Evolutionary conservation across 2,329 filamentous ascomycete species (phyloP).

Genomic region (Incumbomyces lentus): DNA sequence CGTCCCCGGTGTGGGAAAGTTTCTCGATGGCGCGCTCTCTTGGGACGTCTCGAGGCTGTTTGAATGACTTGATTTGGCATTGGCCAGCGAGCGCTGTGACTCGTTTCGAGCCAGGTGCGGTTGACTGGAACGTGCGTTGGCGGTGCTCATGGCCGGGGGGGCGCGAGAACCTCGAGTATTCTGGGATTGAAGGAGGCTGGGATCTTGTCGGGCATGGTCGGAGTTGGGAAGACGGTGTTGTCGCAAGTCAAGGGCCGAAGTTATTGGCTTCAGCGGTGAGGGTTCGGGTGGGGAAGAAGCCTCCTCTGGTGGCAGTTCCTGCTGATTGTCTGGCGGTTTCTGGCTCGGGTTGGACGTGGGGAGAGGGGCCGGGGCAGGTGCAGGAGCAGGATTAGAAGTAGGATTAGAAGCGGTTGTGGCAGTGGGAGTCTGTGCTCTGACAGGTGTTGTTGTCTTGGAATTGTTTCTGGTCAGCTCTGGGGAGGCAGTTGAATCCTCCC

Average conservation of each 20-base stretch:
- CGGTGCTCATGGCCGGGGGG: slow-evolving; percentile 39
- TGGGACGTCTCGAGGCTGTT: slow-evolving; percentile 25
- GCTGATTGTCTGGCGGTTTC: slow-evolving; percentile 4
- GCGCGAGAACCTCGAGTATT: slow-evolving; percentile 33
- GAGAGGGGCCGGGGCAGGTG: background rate
- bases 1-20: slow-evolving; percentile 24
- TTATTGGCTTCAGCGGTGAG: slow-evolving; percentile 11
- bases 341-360: slow-evolving; percentile 4
- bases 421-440: slow-evolving; percentile 14
- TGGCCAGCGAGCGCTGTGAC: slow-evolving; percentile 16
- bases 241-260: slow-evolving; percentile 17
- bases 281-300: slow-evolving; percentile 15
- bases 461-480: slow-evolving; percentile 38
- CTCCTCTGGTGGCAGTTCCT: background rate
- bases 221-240: slow-evolving; percentile 5
- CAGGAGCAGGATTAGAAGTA: background rate
- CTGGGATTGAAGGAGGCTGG: slow-evolving; percentile 17
- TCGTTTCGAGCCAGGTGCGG: slow-evolving; percentile 19
- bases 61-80: slow-evolving; percentile 17
- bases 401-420: background rate
- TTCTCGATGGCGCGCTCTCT: slow-evolving; percentile 17
- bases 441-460: slow-evolving; percentile 24
- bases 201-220: slow-evolving; percentile 11
- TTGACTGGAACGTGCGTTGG: slow-evolving; percentile 35
- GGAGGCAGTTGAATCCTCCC: slow-evolving; percentile 38